Evolutionary conservation across 805 yeast genomes (phyloP).

Genomic region (Wickerhamiella allomyrinae): DNA sequence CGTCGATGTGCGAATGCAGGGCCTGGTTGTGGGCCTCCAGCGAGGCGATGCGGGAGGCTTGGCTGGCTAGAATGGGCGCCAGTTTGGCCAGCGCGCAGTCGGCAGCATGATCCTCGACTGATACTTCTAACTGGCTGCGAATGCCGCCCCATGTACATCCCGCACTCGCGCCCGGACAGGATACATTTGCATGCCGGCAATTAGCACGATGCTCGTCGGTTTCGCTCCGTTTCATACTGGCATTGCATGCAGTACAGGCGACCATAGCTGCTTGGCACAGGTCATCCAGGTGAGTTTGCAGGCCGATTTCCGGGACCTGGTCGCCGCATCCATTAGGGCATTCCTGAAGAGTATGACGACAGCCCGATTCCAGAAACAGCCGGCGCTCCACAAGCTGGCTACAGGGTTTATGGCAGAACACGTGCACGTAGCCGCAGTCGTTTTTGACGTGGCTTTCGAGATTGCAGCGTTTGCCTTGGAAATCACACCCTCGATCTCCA

Average conservation of each 20-base stretch:
- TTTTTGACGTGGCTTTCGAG: conserved; percentile 34
- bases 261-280: neutral
- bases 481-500: conserved; percentile 37
- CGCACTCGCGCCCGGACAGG: conserved; percentile 17
- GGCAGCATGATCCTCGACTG: conserved; percentile 12
- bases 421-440: conserved; percentile 29
- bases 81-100: conserved; percentile 20
- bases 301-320: conserved; percentile 3
- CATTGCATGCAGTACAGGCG: conserved; percentile 1
- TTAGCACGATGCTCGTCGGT: conserved; percentile 9
- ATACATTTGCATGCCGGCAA: conserved; percentile 7
- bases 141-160: conserved; percentile 23
- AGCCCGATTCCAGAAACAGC: conserved; percentile 3
- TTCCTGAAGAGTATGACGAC: conserved; percentile 14
- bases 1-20: conserved; percentile 21
- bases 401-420: conserved; percentile 25
- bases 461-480: conserved; percentile 47
- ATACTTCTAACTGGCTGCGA: conserved; percentile 7
- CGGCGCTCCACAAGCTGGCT: conserved; percentile 14
- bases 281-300: conserved; percentile 2
- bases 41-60: conserved; percentile 17
- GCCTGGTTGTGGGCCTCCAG: conserved; percentile 24
- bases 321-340: conserved; percentile 14
- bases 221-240: conserved; percentile 10
- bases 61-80: conserved; percentile 18